Conservation (phyloP, 768 basidiomycete genomes). For the Termitomyces sp. region DNA sequence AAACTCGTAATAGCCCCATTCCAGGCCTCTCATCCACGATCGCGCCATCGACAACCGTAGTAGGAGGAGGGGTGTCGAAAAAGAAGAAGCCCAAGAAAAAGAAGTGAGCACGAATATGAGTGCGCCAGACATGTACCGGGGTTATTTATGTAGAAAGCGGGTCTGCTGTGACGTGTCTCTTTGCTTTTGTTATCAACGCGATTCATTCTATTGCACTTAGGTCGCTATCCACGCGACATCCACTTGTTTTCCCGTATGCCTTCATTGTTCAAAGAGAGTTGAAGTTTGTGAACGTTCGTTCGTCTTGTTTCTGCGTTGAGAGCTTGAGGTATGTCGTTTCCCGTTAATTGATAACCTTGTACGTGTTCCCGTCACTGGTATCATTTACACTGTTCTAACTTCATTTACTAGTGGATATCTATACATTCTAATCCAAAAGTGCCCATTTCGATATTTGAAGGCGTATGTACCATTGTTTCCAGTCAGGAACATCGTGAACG, state of each 20-base stretch:
- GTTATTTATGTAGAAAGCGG: neutral
- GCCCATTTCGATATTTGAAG: neutral
- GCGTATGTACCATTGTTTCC: neutral
- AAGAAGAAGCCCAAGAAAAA: constrained; percentile 86
- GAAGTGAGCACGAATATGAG: constrained; percentile 34
- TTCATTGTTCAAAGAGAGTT: neutral
- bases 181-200: neutral
- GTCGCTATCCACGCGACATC: constrained; percentile 5
- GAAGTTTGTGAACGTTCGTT: neutral
- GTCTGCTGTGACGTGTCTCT: constrained; percentile 10
- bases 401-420: neutral
- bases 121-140: neutral
- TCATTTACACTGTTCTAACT: neutral
- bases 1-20: constrained; percentile 21
- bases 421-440: neutral
- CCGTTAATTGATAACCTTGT: neutral
- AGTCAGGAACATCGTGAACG: neutral
- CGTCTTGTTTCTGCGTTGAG: neutral
- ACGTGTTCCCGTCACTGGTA: neutral
- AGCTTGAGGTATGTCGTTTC: too few species aligned
- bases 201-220: constrained; percentile 2
- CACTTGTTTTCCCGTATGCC: neutral
- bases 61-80: constrained; percentile 57
- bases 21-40: constrained; percentile 29
- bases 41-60: constrained; percentile 24